Evolutionary conservation across 768 basidiomycete species (phyloP).

Genomic region (Sarcodon sp.): DNA sequence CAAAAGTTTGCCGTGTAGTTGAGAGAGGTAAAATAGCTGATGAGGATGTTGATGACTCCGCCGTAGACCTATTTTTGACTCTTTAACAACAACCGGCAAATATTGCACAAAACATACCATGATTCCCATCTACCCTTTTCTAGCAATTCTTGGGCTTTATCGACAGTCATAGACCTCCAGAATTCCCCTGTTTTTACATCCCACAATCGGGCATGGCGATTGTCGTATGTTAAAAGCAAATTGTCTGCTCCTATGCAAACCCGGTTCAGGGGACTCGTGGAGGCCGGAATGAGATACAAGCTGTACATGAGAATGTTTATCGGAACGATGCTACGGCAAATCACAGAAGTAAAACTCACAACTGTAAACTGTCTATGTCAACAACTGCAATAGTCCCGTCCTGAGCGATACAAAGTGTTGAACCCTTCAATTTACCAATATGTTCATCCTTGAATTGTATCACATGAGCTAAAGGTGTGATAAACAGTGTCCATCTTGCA

Average conservation of each 20-base stretch:
- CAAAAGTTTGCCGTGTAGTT: conserved; percentile 1
- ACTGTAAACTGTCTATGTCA: conserved; percentile 56
- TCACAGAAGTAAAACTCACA: conserved; percentile 37
- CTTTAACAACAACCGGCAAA: background rate
- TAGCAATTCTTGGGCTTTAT: conserved; percentile 69
- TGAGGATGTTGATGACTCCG: background rate
- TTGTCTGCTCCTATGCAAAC: conserved; percentile 60
- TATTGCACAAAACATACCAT: conserved; percentile 31
- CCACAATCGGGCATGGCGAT: conserved; percentile 77
- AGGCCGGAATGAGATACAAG: conserved; percentile 71
- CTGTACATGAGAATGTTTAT: conserved; percentile 22
- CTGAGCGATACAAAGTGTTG: conserved; percentile 55
- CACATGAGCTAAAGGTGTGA: conserved; percentile 45
- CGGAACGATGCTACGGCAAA: background rate
- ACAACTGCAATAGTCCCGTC: conserved; percentile 84
- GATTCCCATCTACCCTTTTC: conserved; percentile 62
- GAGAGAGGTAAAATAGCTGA: background rate
- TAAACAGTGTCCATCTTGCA: conserved; percentile 66
- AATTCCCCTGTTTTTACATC: conserved; percentile 75
- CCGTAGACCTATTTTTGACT: background rate
- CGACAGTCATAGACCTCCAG: conserved; percentile 65
- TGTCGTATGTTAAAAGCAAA: conserved; percentile 62
- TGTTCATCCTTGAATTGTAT: conserved; percentile 40
- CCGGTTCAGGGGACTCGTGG: conserved; percentile 48
- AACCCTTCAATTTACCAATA: conserved; percentile 48